Evolutionary conservation across 116 monocot species (phyloP), one percentile per base, ranked within the genome.

Genomic region (Iris pallida): DNA sequence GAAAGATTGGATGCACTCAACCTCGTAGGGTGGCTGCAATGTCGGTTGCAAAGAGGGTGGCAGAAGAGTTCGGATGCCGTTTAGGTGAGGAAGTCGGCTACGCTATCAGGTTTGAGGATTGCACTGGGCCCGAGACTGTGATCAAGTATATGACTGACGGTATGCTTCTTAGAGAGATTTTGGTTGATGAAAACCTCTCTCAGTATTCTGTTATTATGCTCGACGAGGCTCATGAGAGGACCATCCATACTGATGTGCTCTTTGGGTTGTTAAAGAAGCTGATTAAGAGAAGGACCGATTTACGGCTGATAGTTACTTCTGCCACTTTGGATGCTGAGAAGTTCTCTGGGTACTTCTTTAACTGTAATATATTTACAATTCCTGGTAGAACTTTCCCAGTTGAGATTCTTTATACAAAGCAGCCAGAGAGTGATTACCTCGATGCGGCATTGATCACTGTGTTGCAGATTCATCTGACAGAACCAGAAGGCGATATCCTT

Each of bases 151-250:
- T 93, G 93, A 93, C 86, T 18, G 93, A 93, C 85, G 95, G 95
- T 74, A 96, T 96, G 95, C 86, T 96, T 71, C 75, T 96, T 13
- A 84, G 84, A 57, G 92, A 96, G 65, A 85, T 96, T 68, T 77
- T 96, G 74, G 79, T 96, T 15, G 95, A 96, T 79, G 95, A 91
- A n/a, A 89, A 65, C 57, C 80, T 96, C 40, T 91, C 89, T 4
- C 91, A 96, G 82, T 96, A 91, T 65, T 96, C 95, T 20, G 91
- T 96, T 63, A 61, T 96, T 42, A 96, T 96, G 95, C 84, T 96
- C 41, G 95, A 96, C 77, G 95, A 96, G 71, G 95, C 95, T 69
- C 95, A 96, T 75, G 95, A 95, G 68, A 91, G 95, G 76, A 95
- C 95, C 12, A 95, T 95, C 40, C 78, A 80, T 66, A 96, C 95